Percentiles rank a stretch among this genome's conserved stretches.
phyloP scores from a whole-genome alignment of 2,329 filamentous ascomycete species.

The Talaromyces sp. region DNA sequence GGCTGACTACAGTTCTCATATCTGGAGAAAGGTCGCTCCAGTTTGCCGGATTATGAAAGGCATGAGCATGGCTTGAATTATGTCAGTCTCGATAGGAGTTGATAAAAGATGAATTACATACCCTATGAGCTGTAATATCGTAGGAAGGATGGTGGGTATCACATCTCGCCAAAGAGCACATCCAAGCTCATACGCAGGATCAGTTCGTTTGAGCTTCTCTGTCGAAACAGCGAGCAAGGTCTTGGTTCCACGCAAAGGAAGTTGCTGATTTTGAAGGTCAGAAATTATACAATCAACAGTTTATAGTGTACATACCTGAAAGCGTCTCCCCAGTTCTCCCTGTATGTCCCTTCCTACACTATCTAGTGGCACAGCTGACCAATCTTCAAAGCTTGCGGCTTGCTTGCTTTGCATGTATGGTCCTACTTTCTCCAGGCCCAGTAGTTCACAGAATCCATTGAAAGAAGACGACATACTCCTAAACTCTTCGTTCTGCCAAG shows the following conservation, averaged over 20 bases:
- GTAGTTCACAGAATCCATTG: constrained; percentile 68
- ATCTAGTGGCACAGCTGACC: constrained; percentile 73
- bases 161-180: constrained; percentile 78
- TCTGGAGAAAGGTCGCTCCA: constrained; percentile 74
- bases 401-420: constrained; percentile 69
- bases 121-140: constrained; percentile 76
- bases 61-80: constrained; percentile 68
- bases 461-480: constrained; percentile 68
- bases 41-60: constrained; percentile 79
- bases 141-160: constrained; percentile 77
- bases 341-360: constrained; percentile 74
- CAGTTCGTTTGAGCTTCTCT: constrained; percentile 74
- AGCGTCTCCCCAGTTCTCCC: constrained; percentile 59
- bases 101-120: constrained; percentile 28
- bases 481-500: constrained; percentile 71
- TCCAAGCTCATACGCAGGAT: constrained; percentile 68
- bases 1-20: constrained; percentile 69
- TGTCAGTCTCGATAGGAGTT: constrained; percentile 14
- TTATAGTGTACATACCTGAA: constrained; percentile 6
- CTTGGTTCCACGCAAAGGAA: constrained; percentile 83
- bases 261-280: constrained; percentile 41
- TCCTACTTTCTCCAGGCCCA: constrained; percentile 75
- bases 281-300: constrained; percentile 6
- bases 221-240: constrained; percentile 88
- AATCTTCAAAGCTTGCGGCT: constrained; percentile 73